A percentile compares a stretch with the other conserved stretches of the same genome.
Evolutionary conservation across 441 rosid species (phyloP).

Genomic region (Croton setiger): DNA sequence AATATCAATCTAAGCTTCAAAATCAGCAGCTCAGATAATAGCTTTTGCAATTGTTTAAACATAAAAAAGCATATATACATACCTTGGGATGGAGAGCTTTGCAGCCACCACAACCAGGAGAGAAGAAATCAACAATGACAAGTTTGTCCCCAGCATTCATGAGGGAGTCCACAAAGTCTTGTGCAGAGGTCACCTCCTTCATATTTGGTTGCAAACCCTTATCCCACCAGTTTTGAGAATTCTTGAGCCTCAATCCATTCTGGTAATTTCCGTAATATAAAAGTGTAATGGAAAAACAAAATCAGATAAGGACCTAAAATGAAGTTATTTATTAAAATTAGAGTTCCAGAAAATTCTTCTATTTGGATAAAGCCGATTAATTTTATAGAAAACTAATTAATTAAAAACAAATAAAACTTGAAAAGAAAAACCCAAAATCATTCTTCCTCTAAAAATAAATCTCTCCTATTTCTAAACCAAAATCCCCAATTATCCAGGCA

Average conservation of each 20-base stretch:
- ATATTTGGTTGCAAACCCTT: conserved; percentile 75
- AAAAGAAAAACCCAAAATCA: not conserved
- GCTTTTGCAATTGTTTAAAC: not conserved
- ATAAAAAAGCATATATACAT: not conserved
- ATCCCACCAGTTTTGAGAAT: conserved; percentile 75
- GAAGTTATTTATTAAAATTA: not conserved
- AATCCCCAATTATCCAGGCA: not conserved
- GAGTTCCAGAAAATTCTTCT: not conserved
- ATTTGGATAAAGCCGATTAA: not conserved
- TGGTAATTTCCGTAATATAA: conserved; percentile 13
- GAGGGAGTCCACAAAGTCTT: conserved; percentile 75
- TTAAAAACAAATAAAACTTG: not conserved
- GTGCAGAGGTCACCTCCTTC: conserved; percentile 79
- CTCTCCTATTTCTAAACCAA: not conserved
- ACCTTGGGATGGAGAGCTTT: conserved; percentile 98
- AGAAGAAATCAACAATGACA: conserved; percentile 82
- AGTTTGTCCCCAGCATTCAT: conserved; percentile 72
- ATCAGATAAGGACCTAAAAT: not conserved
- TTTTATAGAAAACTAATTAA: not conserved
- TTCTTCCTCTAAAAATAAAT: not conserved
- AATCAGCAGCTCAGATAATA: not conserved
- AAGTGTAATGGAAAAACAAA: not conserved
- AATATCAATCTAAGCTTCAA: not conserved
- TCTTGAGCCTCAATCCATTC: conserved; percentile 56
- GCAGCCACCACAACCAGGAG: conserved; percentile 98